Conservation (phyloP, 2,329 filamentous ascomycete genomes). For the Coniochaeta prunicola region DNA sequence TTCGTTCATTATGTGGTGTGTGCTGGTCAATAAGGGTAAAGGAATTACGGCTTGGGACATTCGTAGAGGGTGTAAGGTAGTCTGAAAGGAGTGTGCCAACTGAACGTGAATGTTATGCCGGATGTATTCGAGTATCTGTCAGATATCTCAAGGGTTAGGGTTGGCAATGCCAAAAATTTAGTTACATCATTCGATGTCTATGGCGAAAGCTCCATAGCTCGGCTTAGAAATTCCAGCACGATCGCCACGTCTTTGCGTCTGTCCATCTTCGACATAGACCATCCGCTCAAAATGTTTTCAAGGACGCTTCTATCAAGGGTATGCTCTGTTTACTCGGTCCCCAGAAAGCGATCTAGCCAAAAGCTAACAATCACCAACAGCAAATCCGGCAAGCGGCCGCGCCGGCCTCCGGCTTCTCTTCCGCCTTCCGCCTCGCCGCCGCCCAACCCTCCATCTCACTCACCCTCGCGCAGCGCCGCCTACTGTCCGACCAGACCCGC, state of each 20-base stretch:
- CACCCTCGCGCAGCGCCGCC: slow-evolving; percentile 38
- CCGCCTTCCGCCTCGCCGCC: background rate
- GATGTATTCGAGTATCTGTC: no score
- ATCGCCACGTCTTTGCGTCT: background rate
- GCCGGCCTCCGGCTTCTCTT: background rate
- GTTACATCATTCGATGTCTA: background rate
- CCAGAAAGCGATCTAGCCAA: background rate
- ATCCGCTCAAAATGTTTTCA: slow-evolving; percentile 10
- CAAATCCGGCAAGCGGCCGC: background rate
- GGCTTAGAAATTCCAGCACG: background rate
- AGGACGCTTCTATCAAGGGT: slow-evolving; percentile 14
- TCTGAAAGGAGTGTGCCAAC: no score
- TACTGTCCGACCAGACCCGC: slow-evolving; percentile 73
- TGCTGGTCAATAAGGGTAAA: no score
- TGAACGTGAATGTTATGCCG: background rate
- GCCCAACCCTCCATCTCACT: background rate
- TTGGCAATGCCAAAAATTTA: background rate
- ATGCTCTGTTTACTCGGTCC: background rate
- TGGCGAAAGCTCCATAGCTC: background rate
- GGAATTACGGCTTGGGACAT: no score
- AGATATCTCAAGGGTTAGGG: background rate
- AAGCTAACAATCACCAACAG: background rate
- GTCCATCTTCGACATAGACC: background rate
- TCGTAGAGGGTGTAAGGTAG: no score
- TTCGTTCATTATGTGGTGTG: no score